Evolutionary conservation across 352 stramenopile genomes (phyloP).

Genomic region (Globisporangium camurandrum): DNA sequence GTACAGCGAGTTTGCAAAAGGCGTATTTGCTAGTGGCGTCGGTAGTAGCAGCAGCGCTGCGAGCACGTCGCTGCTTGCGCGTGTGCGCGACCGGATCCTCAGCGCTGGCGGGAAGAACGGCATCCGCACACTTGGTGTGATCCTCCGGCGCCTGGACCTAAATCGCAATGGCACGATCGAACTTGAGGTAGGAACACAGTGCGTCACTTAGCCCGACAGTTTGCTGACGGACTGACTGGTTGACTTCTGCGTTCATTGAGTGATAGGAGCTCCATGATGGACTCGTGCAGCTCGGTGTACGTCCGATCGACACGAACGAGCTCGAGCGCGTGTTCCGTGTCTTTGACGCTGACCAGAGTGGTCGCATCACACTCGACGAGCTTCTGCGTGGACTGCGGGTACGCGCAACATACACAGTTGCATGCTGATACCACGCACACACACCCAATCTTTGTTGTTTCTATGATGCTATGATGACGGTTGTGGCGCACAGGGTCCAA

Average conservation of each 20-base stretch:
- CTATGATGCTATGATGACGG: not conserved
- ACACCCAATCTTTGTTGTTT: not conserved
- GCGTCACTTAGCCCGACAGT: not conserved
- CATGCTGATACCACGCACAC: not conserved
- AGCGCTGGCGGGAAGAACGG: slow-evolving; percentile 64
- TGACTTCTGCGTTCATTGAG: not conserved
- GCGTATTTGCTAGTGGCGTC: slow-evolving; percentile 28
- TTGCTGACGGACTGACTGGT: not conserved
- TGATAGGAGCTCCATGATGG: slow-evolving; percentile 50
- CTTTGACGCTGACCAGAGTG: slow-evolving; percentile 81
- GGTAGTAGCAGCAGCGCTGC: slow-evolving; percentile 11
- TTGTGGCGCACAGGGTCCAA: slow-evolving; percentile 32
- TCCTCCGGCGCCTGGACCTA: slow-evolving; percentile 72
- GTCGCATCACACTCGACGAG: slow-evolving; percentile 83
- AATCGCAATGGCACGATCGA: slow-evolving; percentile 73
- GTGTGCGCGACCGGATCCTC: slow-evolving; percentile 44
- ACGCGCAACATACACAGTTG: slow-evolving; percentile 2
- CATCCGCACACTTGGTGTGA: slow-evolving; percentile 54
- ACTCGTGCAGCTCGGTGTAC: slow-evolving; percentile 37
- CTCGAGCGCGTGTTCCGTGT: slow-evolving; percentile 48
- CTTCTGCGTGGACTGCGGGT: slow-evolving; percentile 83
- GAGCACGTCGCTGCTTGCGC: slow-evolving; percentile 27
- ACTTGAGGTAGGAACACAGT: slow-evolving; percentile 24
- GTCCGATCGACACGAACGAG: slow-evolving; percentile 26
- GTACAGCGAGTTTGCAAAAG: slow-evolving; percentile 65